Conservation (phyloP, 352 stramenopile genomes). For the Phytophthora lateralis region DNA sequence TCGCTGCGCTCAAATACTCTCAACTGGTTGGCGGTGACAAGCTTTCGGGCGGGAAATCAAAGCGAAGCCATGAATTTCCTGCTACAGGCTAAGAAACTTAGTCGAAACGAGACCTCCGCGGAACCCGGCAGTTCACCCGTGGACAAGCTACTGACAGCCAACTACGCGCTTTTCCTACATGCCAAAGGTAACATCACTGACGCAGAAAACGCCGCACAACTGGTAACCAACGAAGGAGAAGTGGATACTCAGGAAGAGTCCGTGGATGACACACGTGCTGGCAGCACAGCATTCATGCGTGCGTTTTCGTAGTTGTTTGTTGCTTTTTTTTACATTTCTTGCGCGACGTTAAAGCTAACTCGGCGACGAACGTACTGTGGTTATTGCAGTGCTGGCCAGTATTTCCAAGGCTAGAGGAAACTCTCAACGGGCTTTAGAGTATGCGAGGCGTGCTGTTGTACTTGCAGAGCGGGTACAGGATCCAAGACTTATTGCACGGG, state of each 20-base stretch:
- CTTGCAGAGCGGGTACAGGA: conserved; percentile 28
- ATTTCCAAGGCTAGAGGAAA: conserved; percentile 33
- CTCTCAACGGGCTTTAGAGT: conserved; percentile 19
- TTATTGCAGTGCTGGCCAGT: conserved; percentile 34
- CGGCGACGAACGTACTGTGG: neutral
- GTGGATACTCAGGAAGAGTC: conserved; percentile 8
- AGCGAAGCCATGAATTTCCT: conserved; percentile 45
- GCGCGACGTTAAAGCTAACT: neutral
- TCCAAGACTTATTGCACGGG: conserved; percentile 32
- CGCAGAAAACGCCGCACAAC: conserved; percentile 35
- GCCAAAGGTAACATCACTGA: conserved; percentile 38
- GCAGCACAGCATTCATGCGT: conserved; percentile 37
- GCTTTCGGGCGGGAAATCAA: conserved; percentile 38
- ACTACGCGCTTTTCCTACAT: conserved; percentile 56
- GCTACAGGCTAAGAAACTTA: conserved; percentile 43
- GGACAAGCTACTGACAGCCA: conserved; percentile 40
- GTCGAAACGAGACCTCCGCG: conserved; percentile 5
- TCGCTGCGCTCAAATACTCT: conserved; percentile 41
- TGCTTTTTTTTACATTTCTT: neutral
- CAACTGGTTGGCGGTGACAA: conserved; percentile 43
- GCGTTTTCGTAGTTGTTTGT: conserved; percentile 4
- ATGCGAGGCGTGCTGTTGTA: conserved; percentile 27
- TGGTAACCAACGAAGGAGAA: conserved; percentile 27
- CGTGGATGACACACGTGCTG: conserved; percentile 25
- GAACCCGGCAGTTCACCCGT: conserved; percentile 3